These are phyloP conservation scores for Ophiostoma sp. DNA, from an alignment of 2,329 filamentous ascomycete species.

Conservation along the genomic window DNA sequence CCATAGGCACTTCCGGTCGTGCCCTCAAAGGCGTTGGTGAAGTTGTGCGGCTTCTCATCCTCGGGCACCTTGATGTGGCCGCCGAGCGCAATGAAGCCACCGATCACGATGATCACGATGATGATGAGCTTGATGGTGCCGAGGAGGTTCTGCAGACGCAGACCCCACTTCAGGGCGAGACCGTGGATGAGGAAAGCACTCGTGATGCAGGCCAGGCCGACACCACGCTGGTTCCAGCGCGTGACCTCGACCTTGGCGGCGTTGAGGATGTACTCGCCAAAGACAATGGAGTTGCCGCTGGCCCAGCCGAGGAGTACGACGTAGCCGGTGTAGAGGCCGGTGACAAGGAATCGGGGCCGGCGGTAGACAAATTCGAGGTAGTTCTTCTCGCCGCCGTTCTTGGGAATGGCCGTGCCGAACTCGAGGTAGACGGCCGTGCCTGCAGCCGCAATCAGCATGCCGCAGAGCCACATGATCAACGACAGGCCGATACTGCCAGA, in stretches of 20 bases:
- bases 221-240: slow-evolving; percentile 61
- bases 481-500: slow-evolving; percentile 58
- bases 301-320: slow-evolving; percentile 61
- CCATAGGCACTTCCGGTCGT: slow-evolving; percentile 62
- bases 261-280: slow-evolving; percentile 64
- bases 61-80: slow-evolving; percentile 50
- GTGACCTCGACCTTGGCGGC: slow-evolving; percentile 57
- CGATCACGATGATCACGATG: slow-evolving; percentile 58
- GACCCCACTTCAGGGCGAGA: slow-evolving; percentile 57
- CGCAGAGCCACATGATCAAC: slow-evolving; percentile 58
- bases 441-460: slow-evolving; percentile 55
- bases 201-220: slow-evolving; percentile 63
- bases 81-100: slow-evolving; percentile 56
- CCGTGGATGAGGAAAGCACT: slow-evolving; percentile 61
- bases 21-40: slow-evolving; percentile 57
- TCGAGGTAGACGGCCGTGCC: slow-evolving; percentile 62
- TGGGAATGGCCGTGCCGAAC: slow-evolving; percentile 59
- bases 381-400: slow-evolving; percentile 62
- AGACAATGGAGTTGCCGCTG: slow-evolving; percentile 61
- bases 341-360: slow-evolving; percentile 55
- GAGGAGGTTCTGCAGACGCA: slow-evolving; percentile 61
- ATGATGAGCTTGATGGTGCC: slow-evolving; percentile 62
- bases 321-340: slow-evolving; percentile 56
- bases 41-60: slow-evolving; percentile 47
- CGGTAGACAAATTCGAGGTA: slow-evolving; percentile 61